Evolutionary conservation across 2,329 filamentous ascomycete species (phyloP).

Genomic region (Microsporum canis): DNA sequence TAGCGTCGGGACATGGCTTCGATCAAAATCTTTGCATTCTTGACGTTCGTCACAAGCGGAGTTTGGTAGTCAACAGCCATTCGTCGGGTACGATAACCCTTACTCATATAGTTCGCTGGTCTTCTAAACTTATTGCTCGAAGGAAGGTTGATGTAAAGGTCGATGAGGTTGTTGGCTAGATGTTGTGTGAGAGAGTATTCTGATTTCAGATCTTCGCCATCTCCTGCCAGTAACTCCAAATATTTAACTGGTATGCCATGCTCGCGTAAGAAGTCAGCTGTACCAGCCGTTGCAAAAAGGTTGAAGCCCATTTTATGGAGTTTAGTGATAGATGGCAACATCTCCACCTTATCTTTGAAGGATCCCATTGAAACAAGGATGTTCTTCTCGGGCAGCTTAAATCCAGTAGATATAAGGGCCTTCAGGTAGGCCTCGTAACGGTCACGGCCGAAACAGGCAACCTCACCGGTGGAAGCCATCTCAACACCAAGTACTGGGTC

Average conservation of each 20-base stretch:
- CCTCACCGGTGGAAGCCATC: slow-evolving; percentile 98
- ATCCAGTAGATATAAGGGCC: slow-evolving; percentile 87
- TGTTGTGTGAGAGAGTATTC: slow-evolving; percentile 97
- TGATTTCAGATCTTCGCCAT: slow-evolving; percentile 74
- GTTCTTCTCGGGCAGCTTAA: slow-evolving; percentile 91
- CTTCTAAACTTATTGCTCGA: slow-evolving; percentile 95
- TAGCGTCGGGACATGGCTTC: slow-evolving; percentile 88
- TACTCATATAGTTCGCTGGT: slow-evolving; percentile 96
- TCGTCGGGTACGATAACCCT: slow-evolving; percentile 88
- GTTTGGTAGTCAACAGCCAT: slow-evolving; percentile 99
- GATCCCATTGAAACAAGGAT: slow-evolving; percentile 90
- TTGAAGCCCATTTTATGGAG: slow-evolving; percentile 87
- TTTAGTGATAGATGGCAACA: slow-evolving; percentile 84
- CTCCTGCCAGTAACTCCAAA: slow-evolving; percentile 69
- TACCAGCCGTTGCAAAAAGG: slow-evolving; percentile 90
- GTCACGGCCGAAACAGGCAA: slow-evolving; percentile 88
- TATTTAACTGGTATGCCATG: slow-evolving; percentile 88
- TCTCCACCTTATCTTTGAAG: slow-evolving; percentile 96
- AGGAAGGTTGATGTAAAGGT: slow-evolving; percentile 98
- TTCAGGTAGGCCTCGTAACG: slow-evolving; percentile 98
- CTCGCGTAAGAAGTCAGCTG: slow-evolving; percentile 89
- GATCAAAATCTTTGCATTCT: slow-evolving; percentile 94
- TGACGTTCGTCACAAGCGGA: slow-evolving; percentile 94
- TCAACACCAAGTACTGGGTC: slow-evolving; percentile 95
- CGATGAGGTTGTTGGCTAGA: slow-evolving; percentile 93